These are phyloP conservation scores for Apiotrichum laibachii DNA, from an alignment of 1,284 basidiomycete genomes.

Conservation along the genomic window DNA sequence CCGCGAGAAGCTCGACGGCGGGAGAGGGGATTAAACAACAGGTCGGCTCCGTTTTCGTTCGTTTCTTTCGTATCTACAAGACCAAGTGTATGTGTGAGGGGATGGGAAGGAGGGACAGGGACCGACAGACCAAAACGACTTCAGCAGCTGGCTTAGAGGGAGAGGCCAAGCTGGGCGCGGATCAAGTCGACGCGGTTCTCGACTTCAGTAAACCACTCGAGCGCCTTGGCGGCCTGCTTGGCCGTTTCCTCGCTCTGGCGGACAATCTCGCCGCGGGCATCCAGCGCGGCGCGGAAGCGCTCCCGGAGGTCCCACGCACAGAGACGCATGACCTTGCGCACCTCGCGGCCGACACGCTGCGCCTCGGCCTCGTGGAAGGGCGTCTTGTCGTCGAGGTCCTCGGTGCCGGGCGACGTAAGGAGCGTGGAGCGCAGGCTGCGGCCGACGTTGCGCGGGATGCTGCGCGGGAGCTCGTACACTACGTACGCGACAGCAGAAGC, in stretches of 20 bases:
- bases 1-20: too few relatives aligned
- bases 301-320: slow-evolving; percentile 90
- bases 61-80: too few relatives aligned
- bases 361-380: slow-evolving; percentile 70
- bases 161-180: slow-evolving; percentile 43
- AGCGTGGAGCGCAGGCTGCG: slow-evolving; percentile 63
- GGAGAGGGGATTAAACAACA: too few relatives aligned
- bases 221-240: slow-evolving; percentile 66
- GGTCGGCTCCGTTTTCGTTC: too few relatives aligned
- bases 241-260: slow-evolving; percentile 71
- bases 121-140: too few relatives aligned
- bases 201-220: slow-evolving; percentile 67
- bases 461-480: slow-evolving; percentile 80
- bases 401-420: slow-evolving; percentile 37
- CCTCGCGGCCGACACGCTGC: slow-evolving; percentile 74
- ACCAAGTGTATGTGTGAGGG: too few relatives aligned
- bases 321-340: slow-evolving; percentile 86
- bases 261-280: slow-evolving; percentile 73
- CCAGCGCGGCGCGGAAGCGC: slow-evolving; percentile 76
- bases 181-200: slow-evolving; percentile 61
- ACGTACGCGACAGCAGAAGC: slow-evolving; percentile 78
- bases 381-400: slow-evolving; percentile 40
- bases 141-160: slow-evolving; percentile 17
- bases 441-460: slow-evolving; percentile 89
- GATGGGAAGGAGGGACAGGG: too few relatives aligned